Percentiles rank a stretch among this genome's conserved stretches.
Conservation (phyloP, 176 grass and related monocot species). For the Cenchrus americanus region DNA sequence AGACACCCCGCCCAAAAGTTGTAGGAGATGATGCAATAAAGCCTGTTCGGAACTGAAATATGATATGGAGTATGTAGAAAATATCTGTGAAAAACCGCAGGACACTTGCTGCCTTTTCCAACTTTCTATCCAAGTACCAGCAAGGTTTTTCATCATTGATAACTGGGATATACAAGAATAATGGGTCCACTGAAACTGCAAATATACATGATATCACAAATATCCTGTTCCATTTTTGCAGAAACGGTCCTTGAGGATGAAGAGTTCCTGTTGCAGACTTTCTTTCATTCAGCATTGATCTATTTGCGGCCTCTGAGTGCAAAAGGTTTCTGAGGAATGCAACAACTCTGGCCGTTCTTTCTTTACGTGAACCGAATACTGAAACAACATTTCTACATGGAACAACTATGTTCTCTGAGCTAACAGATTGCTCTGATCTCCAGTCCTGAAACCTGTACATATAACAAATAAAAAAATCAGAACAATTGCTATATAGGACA, state of each 20-base stretch:
- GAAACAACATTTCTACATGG: slow-evolving; percentile 43
- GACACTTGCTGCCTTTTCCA: slow-evolving; percentile 74
- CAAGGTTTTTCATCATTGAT: slow-evolving; percentile 56
- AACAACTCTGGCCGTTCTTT: slow-evolving; percentile 50
- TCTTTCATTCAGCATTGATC: slow-evolving; percentile 45
- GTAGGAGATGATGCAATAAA: slow-evolving; percentile 81
- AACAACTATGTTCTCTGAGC: slow-evolving; percentile 61
- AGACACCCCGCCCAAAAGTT: slow-evolving; percentile 71
- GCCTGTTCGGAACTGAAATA: slow-evolving; percentile 90
- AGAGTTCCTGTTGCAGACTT: slow-evolving; percentile 54
- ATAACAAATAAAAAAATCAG: slow-evolving; percentile 41
- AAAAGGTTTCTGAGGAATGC: slow-evolving; percentile 58
- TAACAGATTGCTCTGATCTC: slow-evolving; percentile 71
- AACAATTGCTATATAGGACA: background rate
- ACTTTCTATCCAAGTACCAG: slow-evolving; percentile 71
- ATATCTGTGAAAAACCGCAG: slow-evolving; percentile 81
- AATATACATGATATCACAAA: slow-evolving; percentile 88
- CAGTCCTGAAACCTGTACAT: slow-evolving; percentile 76
- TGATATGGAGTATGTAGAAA: slow-evolving; percentile 88
- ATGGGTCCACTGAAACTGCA: slow-evolving; percentile 86
- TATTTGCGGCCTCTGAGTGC: slow-evolving; percentile 46
- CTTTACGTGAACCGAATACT: slow-evolving; percentile 44
- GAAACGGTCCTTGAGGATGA: slow-evolving; percentile 88
- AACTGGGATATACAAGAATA: slow-evolving; percentile 89
- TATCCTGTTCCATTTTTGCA: slow-evolving; percentile 96